Evolutionary conservation across 768 basidiomycete genomes (phyloP), one percentile per base, ranked within the genome.

Genomic region (Boletus huronensis): DNA sequence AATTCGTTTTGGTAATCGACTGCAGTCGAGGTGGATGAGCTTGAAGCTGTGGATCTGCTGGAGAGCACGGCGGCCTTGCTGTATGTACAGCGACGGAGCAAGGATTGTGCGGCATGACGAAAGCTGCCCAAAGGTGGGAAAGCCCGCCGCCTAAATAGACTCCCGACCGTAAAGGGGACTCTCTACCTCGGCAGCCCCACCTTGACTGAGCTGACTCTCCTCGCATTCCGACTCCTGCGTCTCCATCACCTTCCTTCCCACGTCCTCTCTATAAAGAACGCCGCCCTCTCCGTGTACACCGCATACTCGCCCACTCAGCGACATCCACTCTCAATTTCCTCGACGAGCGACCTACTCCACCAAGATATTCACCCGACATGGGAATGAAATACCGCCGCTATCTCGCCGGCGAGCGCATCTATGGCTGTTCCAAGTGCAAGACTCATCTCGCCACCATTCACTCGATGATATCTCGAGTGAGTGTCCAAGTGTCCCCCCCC

Each of bases 371-470:
- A 40, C 29, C 39, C 61, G 64, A 58, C 58, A 95, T 95, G 93
- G 93, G 93, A 66, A 87, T 93, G 85, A 88, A 82, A 65, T 93
- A 90, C 72, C 86, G 90, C 67, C 85, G 84, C 54, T 95, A 93
- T 75, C 86, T 95, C 59, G 77, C 83, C 46, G 90, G 90, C 42
- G 85, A 85, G 60, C 84, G 90, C 63, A 88, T 95, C 67, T 94
- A 92, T 63, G 93, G 93, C 35, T 95, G 93, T 73, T 82, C 82
- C 46, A 84, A 75, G 45, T 95, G 93, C 81, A 87, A 79, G 71
- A 94, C 93, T 13, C 93, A 95, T 71, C 84, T 95, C 43, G 85
- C 91, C n/a, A 92, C 90, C 26, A 87, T 91, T 53, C 88, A 92
- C 69, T 85, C 87, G 41, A 93, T 95, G 88, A 83, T 94, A 63